These are phyloP conservation scores for Lunularia cruciata DNA, from an alignment of 225 moss, liverwort and hornwort species.

Conservation along the genomic window DNA sequence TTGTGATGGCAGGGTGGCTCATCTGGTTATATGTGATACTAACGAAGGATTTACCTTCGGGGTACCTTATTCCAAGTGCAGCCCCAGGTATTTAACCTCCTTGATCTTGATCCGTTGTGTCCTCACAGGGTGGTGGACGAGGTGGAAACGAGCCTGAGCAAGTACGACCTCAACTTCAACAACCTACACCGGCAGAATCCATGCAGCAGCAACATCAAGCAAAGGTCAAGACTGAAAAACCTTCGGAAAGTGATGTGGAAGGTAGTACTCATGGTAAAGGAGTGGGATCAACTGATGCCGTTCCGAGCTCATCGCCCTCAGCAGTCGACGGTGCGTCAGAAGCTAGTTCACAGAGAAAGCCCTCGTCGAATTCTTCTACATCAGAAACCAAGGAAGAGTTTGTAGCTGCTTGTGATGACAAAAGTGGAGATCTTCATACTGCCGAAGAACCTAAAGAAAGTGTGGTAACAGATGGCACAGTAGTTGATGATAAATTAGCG, in stretches of 20 bases:
- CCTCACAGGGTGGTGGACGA: constrained; percentile 58
- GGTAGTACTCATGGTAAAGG: constrained; percentile 39
- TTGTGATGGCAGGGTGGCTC: no score
- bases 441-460: constrained; percentile 31
- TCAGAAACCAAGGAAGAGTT: constrained; percentile 34
- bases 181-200: constrained; percentile 37
- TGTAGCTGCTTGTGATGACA: constrained; percentile 16
- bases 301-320: constrained; percentile 30
- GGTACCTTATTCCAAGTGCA: no score
- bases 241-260: constrained; percentile 38
- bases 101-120: no score
- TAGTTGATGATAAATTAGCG: constrained; percentile 37
- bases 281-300: constrained; percentile 38
- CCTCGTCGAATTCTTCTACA: constrained; percentile 34
- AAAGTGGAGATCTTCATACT: constrained; percentile 20
- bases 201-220: constrained; percentile 25
- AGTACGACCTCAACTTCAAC: constrained; percentile 21
- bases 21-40: no score
- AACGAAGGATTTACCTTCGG: no score
- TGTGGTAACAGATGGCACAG: constrained; percentile 22
- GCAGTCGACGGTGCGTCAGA: constrained; percentile 37
- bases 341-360: constrained; percentile 33
- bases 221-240: constrained; percentile 47
- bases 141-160: constrained; percentile 50
- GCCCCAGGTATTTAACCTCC: no score